These are phyloP conservation scores for Citrullus mucosospermus DNA, from an alignment of 306 rosid genomes.

Conservation along the genomic window DNA sequence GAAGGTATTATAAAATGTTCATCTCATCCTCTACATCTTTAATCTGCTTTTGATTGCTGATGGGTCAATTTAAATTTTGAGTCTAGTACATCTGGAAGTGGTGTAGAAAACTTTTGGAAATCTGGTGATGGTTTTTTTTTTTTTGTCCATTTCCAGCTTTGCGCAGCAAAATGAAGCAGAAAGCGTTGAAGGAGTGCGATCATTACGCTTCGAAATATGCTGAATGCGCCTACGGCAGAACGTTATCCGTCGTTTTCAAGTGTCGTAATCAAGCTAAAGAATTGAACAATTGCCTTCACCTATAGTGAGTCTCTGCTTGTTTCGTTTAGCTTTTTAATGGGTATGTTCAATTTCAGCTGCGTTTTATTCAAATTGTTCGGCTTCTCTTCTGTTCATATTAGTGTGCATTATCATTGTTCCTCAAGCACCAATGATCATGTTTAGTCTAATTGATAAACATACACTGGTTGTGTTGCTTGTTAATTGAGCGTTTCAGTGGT, in stretches of 20 bases:
- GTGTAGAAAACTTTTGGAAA: neutral
- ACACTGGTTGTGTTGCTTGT: neutral
- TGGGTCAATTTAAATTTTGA: neutral
- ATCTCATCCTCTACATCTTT: neutral
- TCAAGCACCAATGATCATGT: neutral
- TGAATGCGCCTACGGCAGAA: constrained; percentile 68
- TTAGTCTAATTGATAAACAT: neutral
- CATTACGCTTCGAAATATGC: constrained; percentile 63
- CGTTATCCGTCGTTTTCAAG: constrained; percentile 69
- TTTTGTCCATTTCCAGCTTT: constrained; percentile 32
- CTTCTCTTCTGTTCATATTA: neutral
- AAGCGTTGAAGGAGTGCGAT: constrained; percentile 76
- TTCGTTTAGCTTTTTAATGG: neutral
- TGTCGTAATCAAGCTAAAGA: constrained; percentile 73
- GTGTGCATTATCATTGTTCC: neutral
- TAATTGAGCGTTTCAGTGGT: neutral
- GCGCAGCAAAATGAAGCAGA: constrained; percentile 92
- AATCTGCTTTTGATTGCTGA: neutral
- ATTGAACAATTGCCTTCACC: constrained; percentile 78
- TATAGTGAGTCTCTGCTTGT: constrained; percentile 38
- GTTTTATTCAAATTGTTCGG: neutral
- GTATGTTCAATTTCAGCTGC: neutral
- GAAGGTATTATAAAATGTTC: constrained; percentile 45
- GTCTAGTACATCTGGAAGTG: neutral
- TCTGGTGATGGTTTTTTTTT: neutral